These are phyloP conservation scores for Paxillus ammoniavirescens DNA, from an alignment of 768 basidiomycete species.

Conservation along the genomic window DNA sequence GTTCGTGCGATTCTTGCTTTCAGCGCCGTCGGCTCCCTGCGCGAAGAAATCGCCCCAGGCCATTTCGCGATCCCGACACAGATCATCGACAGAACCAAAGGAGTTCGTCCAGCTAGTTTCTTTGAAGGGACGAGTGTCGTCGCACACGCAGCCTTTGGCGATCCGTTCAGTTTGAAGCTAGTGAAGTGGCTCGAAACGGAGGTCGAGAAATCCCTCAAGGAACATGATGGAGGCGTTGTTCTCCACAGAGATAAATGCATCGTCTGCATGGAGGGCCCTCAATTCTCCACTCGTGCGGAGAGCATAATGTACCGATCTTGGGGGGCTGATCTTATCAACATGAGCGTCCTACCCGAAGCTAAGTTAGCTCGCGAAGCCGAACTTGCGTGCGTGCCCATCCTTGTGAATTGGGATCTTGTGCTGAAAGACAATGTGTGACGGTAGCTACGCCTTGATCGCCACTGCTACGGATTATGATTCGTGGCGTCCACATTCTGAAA, in stretches of 20 bases:
- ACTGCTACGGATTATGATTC: constrained; percentile 95
- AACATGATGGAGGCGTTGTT: constrained; percentile 56
- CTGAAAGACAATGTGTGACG: neutral
- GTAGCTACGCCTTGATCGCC: constrained; percentile 88
- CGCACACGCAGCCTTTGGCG: constrained; percentile 92
- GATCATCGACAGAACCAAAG: constrained; percentile 97
- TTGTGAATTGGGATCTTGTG: neutral
- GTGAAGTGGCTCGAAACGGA: constrained; percentile 62
- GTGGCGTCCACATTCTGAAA: constrained; percentile 77
- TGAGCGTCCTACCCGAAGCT: constrained; percentile 96
- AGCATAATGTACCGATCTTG: constrained; percentile 89
- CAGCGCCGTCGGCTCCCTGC: constrained; percentile 91
- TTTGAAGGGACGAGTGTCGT: constrained; percentile 83
- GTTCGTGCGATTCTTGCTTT: constrained; percentile 90
- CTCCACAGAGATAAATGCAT: constrained; percentile 83
- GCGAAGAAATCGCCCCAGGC: constrained; percentile 90
- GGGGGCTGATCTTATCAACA: constrained; percentile 95
- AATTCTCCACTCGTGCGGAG: constrained; percentile 98
- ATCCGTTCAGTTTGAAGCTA: constrained; percentile 75
- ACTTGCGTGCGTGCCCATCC: constrained; percentile 54
- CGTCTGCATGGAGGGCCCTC: constrained; percentile 96
- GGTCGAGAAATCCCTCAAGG: constrained; percentile 61
- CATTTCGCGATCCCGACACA: constrained; percentile 86
- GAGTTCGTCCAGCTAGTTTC: constrained; percentile 83
- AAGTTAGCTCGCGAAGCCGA: constrained; percentile 96